Conservation (phyloP, 495 filamentous ascomycete genomes). For the Penicillium fimorum region DNA sequence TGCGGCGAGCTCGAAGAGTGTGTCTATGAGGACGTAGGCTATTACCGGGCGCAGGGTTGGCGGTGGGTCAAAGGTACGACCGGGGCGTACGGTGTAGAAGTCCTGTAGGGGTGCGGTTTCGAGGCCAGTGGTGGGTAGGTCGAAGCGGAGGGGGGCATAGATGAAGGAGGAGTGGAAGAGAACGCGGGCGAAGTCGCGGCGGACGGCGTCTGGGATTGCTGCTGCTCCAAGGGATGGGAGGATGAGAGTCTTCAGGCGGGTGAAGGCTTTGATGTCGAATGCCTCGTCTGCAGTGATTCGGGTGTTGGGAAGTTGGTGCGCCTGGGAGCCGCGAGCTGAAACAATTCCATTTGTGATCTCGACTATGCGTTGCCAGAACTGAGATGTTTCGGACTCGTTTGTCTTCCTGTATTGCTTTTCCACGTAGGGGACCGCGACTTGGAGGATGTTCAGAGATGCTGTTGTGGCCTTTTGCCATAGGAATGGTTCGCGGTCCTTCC, state of each 20-base stretch:
- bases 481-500: conserved; percentile 55
- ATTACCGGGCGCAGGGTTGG: conserved; percentile 67
- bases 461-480: conserved; percentile 80
- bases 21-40: conserved; percentile 75
- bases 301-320: conserved; percentile 25
- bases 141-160: conserved; percentile 64
- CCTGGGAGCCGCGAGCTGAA: conserved; percentile 37
- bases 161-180: conserved; percentile 85
- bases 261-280: conserved; percentile 79
- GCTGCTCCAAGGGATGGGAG: conserved; percentile 69
- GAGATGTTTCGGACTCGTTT: conserved; percentile 29
- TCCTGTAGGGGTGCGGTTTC: conserved; percentile 55
- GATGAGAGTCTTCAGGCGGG: conserved; percentile 63
- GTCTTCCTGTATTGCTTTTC: conserved; percentile 43
- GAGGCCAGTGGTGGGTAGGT: conserved; percentile 52
- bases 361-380: conserved; percentile 45
- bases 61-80: conserved; percentile 66
- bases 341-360: conserved; percentile 43
- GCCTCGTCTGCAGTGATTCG: conserved; percentile 51
- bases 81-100: conserved; percentile 63
- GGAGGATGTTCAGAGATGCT: conserved; percentile 64
- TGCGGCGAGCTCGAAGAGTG: conserved; percentile 71
- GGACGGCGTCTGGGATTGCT: conserved; percentile 61
- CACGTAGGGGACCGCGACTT: conserved; percentile 62
- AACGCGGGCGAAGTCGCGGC: conserved; percentile 67